Evolutionary conservation across 768 basidiomycete genomes (phyloP), one percentile per base, ranked within the genome.

Genomic region (Mycena kentingensis): DNA sequence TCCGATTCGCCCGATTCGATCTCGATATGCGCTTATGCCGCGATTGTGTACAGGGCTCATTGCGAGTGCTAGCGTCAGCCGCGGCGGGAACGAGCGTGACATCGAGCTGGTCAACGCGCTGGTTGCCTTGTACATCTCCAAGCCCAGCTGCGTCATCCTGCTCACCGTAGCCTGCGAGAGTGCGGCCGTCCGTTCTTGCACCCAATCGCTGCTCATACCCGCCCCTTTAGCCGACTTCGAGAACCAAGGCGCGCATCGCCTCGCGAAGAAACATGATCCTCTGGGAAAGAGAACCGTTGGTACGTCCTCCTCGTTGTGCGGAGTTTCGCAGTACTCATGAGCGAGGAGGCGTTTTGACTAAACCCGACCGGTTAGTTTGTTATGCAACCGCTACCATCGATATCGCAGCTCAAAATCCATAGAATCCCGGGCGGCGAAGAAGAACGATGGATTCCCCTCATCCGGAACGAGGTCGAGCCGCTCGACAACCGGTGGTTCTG

Each of bases 321-420:
- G 31, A 10, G 3, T 15, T 4, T 16, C 6, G 19, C 24, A 7
- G 21, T 16, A 22, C 7, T 5, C 51, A 87, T n/a, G n/a, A n/a
- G n/a, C n/a, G n/a, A n/a, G n/a, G n/a, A n/a, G 87, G 87, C 41
- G 85, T 88, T 16, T 73, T 88, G 18, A 91, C 87, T 0, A 90
- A 91, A 56, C 85, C 86, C 0, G 88, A 88, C 57, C 79, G 84
- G 49, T 51, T 21, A 28, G n/a, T 5, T 37, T 19, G 5, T 12
- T 2, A 15, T 31, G 19, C 15, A 24, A 4, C 12, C 22, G 18
- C 18, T 7, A 16, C 16, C 25, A 1, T 11, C 3, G n/a, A 12
- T 2, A 16, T 16, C 41, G 3, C 10, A 4, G 10, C 18, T 39
- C 2, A 38, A 4, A 2, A 19, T 38, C 12, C 1, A 8, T 22